Conservation (phyloP, 2,329 filamentous ascomycete species). For the Alternaria arborescens region DNA sequence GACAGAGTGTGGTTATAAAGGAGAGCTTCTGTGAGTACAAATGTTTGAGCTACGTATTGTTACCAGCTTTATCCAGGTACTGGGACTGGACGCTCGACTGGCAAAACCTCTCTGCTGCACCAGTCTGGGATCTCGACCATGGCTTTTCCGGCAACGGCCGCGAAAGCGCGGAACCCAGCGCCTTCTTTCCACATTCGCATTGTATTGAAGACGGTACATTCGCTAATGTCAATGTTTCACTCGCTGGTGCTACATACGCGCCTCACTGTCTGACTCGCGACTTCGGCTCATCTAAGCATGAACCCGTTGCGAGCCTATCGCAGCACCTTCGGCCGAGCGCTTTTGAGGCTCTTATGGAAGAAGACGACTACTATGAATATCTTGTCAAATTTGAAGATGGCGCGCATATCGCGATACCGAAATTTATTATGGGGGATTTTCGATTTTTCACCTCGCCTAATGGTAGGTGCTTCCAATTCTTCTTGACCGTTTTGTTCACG, state of each 20-base stretch:
- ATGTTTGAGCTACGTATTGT: too few relatives aligned
- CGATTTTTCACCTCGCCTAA: constrained; percentile 34
- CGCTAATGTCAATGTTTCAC: constrained; percentile 21
- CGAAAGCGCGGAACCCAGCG: neutral
- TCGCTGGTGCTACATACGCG: neutral
- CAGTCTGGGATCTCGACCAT: constrained; percentile 27
- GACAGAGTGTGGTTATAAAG: constrained; percentile 34
- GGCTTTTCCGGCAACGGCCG: constrained; percentile 47
- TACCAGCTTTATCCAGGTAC: constrained; percentile 23
- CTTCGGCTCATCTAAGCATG: constrained; percentile 17
- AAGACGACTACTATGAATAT: constrained; percentile 21
- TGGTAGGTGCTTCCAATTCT: constrained; percentile 15
- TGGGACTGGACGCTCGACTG: constrained; percentile 52
- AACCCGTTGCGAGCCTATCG: neutral
- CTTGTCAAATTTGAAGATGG: constrained; percentile 33
- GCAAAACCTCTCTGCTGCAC: constrained; percentile 29
- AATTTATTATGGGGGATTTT: constrained; percentile 39
- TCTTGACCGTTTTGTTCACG: too few relatives aligned
- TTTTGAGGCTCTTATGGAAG: neutral
- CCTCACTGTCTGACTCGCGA: constrained; percentile 39
- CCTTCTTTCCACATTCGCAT: constrained; percentile 12
- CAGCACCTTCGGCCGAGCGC: neutral
- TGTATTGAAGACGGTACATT: constrained; percentile 40
- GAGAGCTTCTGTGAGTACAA: constrained; percentile 7
- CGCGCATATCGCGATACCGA: constrained; percentile 41